phyloP scores from a whole-genome alignment of 345 rosid genomes.

The Balakata baccata region DNA sequence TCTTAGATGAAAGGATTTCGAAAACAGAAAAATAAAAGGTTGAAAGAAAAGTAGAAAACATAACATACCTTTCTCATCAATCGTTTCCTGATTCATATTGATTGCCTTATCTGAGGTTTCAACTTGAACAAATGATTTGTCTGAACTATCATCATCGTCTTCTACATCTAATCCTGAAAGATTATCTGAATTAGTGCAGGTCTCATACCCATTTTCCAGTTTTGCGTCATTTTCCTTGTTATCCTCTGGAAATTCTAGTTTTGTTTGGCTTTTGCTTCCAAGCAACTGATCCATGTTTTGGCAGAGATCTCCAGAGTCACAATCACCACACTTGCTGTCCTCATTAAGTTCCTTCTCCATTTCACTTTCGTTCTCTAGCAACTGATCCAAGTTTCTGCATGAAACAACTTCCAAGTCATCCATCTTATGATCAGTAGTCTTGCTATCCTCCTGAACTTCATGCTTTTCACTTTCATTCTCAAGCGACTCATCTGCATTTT shows the following conservation, averaged over 20 bases:
- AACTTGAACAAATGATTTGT: slow-evolving; percentile 18
- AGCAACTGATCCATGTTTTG: too few species aligned
- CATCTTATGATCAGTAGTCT: neutral
- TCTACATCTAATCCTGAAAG: slow-evolving; percentile 21
- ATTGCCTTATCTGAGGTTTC: slow-evolving; percentile 7
- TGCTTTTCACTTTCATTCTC: neutral
- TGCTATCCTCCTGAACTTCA: slow-evolving; percentile 1
- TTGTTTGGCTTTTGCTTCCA: too few species aligned
- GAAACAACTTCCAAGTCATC: slow-evolving; percentile 21
- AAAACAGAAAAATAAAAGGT: neutral
- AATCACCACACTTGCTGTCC: neutral
- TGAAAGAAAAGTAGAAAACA: neutral
- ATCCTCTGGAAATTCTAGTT: neutral
- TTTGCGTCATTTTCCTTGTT: neutral
- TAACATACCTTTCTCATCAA: slow-evolving; percentile 27
- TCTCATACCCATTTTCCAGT: slow-evolving; percentile 1
- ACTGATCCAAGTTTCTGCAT: slow-evolving; percentile 27
- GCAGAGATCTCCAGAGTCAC: too few species aligned
- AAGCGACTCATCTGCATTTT: neutral
- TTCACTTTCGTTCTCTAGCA: slow-evolving; percentile 31
- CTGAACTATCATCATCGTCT: slow-evolving; percentile 18
- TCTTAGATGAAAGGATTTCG: too few species aligned
- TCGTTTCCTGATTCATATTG: neutral
- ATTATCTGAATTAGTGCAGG: neutral
- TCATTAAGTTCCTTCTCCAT: neutral